A percentile compares a stretch with the other conserved stretches of the same genome.
These are phyloP conservation scores for Cladobotryum mycophilum DNA, from an alignment of 2,329 filamentous ascomycete genomes.

Conservation along the genomic window DNA sequence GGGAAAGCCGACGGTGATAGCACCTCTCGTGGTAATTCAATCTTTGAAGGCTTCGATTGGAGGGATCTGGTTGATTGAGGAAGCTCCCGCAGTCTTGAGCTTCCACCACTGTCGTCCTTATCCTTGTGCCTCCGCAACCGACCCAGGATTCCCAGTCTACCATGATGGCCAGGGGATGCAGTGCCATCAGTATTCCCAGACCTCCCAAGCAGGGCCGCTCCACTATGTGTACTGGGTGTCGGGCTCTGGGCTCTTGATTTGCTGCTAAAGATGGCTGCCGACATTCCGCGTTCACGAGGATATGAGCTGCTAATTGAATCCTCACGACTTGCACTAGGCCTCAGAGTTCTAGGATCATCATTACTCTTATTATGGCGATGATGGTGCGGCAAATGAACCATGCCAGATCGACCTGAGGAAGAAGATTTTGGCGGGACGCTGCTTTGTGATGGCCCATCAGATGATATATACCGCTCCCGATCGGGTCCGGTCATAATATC, in stretches of 20 bases:
- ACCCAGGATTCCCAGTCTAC: slow-evolving; percentile 45
- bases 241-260: slow-evolving; percentile 69
- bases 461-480: slow-evolving; percentile 55
- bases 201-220: slow-evolving; percentile 40
- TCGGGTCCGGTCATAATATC: slow-evolving; percentile 63
- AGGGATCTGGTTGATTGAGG: slow-evolving; percentile 50
- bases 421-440: slow-evolving; percentile 52
- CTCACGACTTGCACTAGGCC: slow-evolving; percentile 70
- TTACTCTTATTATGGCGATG: slow-evolving; percentile 65
- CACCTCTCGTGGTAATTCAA: slow-evolving; percentile 38
- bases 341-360: slow-evolving; percentile 58
- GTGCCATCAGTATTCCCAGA: slow-evolving; percentile 47
- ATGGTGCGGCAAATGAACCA: slow-evolving; percentile 57
- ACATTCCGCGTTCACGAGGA: slow-evolving; percentile 48
- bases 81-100: slow-evolving; percentile 39
- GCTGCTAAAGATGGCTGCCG: slow-evolving; percentile 39
- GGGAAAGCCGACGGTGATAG: slow-evolving; percentile 33
- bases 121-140: slow-evolving; percentile 47
- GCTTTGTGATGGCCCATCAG: slow-evolving; percentile 37
- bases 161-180: slow-evolving; percentile 51
- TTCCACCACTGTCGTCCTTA: slow-evolving; percentile 43
- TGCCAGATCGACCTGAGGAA: slow-evolving; percentile 54
- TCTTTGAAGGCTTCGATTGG: slow-evolving; percentile 42
- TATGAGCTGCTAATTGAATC: slow-evolving; percentile 45
- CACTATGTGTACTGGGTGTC: slow-evolving; percentile 67